Base-by-base conservation (phyloP, 2,329 filamentous ascomycete species). In the Neofusicoccum cordaticola region DNA sequence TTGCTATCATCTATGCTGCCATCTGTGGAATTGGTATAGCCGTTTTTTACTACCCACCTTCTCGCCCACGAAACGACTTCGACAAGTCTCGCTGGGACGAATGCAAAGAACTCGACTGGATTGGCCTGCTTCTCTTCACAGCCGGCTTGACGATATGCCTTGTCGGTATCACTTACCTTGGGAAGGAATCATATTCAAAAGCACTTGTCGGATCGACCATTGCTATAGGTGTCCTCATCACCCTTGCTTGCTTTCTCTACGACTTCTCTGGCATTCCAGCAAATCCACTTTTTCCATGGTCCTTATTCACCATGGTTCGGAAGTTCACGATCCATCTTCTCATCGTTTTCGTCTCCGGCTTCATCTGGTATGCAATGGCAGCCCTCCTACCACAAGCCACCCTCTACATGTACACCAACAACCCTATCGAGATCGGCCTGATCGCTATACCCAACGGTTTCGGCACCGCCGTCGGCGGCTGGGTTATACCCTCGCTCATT, bases 11-110 rank as follows among this genome's bases (percentile, higher is more conserved):
- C 58, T 72, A 80, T 62, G 77, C 74, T 47, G 75, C 72, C 13
- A 65, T 81, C 27, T 73, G 78, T 9, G 68, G 81, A 1, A 68
- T 75, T 1, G 73, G 82, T 3, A 83, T 78, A 64, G 71, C 73
- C 37, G 74, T 81, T 66, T 79, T 81, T 61, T 84, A 83, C 71
- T 78, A 79, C 66, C 82, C 81, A 37, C 81, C 83, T 0, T 78
- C 75, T 11, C 83, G 78, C 69, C 69, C 75, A 22, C 78, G 79
- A 15, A 67, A 67, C 4, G 69, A 69, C 53, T 58, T 58, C 39
- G 65, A 65, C 17, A 71, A 71, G 56, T 69, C 68, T 8, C 72
- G 71, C 42, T 67, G 75, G 64, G 71, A 70, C 35, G 62, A 74
- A 56, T 66, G 74, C 44, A 73, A 71, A 64, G 70, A 69, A 8